Evolutionary conservation across 140 eudicot species (phyloP), one percentile per base, ranked within the genome.

Genomic region (Erigeron philadelphicus): DNA sequence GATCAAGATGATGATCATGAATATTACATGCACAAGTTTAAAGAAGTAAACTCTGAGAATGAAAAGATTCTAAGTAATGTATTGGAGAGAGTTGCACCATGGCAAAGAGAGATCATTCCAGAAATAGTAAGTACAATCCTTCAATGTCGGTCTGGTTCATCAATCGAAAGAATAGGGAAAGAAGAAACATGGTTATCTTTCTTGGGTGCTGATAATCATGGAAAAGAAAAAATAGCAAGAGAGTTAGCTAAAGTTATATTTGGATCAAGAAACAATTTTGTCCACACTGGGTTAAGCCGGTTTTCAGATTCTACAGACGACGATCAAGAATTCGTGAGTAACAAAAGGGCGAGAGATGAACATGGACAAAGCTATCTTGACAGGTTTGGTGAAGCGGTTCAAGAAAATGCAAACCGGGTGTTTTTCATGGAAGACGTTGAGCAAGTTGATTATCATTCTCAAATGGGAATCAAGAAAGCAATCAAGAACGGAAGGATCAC

Each of bases 281-380:
- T 82, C 13, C 49, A 83, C 8, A 71, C 84, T 41, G 85, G 82
- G 6, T 47, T 84, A 6, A 84, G 95, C 67, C 57, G 76, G 17
- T 88, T 85, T 64, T 81, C 85, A 44, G 50, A 78, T 70, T 80
- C 87, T 1, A 80, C 74, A 0, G 77, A 71, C 8, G 77, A 77
- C 11, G 96, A 80, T 64, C 87, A 84, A 74, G 86, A 84, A 45
- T 64, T 74, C 25, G 66, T 71, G 56, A 82, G 79, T 38, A 86
- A 85, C 72, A 88, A 89, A 70, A 82, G 96, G 73, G 80, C 79
- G n/a, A 79, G 96, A 71, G 81, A 84, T 3, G 96, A 84, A 60
- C 70, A 73, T 1, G 88, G 88, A 3, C 68, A 54, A 40, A 84
- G 85, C 57, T 79, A 72, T 64, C 72, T 82, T n/a, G 89, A 86